Percentiles rank a stretch among this genome's conserved stretches.
phyloP scores from a whole-genome alignment of 2,329 filamentous ascomycete genomes.

The Fusarium buharicum region DNA sequence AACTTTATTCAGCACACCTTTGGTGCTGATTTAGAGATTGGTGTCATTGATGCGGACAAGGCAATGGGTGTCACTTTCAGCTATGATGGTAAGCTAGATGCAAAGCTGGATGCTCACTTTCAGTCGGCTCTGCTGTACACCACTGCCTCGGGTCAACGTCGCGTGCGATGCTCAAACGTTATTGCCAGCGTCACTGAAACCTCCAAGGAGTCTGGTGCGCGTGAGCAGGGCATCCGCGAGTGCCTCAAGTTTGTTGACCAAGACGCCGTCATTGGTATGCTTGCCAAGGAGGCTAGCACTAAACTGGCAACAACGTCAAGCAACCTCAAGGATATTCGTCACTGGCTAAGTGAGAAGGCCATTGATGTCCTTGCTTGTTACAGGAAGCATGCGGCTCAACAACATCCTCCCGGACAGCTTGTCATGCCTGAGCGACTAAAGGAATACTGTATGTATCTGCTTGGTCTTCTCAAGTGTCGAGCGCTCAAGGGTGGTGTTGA shows the following conservation, averaged over 20 bases:
- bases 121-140: conserved; percentile 96
- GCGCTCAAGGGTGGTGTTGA: conserved; percentile 95
- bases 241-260: conserved; percentile 95
- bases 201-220: conserved; percentile 53
- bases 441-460: conserved; percentile 96
- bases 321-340: conserved; percentile 85
- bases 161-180: conserved; percentile 91
- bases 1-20: conserved; percentile 97
- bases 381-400: conserved; percentile 87
- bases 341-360: conserved; percentile 86
- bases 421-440: conserved; percentile 96
- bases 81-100: conserved; percentile 97
- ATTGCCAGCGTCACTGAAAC: conserved; percentile 90
- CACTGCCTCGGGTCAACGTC: conserved; percentile 85
- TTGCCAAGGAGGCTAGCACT: conserved; percentile 94
- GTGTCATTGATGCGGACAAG: conserved; percentile 92
- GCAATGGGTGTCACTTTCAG: conserved; percentile 90
- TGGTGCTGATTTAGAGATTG: conserved; percentile 93
- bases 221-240: conserved; percentile 73
- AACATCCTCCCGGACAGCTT: conserved; percentile 89
- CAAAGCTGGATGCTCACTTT: conserved; percentile 97
- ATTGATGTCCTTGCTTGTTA: conserved; percentile 93
- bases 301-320: conserved; percentile 77
- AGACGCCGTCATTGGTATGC: conserved; percentile 86
- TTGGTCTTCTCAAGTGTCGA: conserved; percentile 87